Conservation (phyloP, 768 basidiomycete species). For the Hericium rajendrae region DNA sequence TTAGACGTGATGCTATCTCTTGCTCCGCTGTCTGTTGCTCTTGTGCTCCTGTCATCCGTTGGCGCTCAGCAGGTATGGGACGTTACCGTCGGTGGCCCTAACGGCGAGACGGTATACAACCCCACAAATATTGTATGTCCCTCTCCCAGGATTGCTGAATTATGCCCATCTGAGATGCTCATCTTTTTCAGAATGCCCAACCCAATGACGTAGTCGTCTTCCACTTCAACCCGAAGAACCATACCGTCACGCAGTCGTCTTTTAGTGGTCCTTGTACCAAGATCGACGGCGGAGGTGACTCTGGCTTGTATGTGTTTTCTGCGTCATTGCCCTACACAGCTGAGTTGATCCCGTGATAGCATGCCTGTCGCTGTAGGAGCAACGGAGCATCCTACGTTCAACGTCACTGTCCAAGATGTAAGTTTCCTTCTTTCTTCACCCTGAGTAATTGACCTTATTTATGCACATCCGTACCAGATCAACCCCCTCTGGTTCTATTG, state of each 20-base stretch:
- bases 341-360: slow-evolving; percentile 6
- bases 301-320: slow-evolving; percentile 19
- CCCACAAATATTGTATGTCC: slow-evolving; percentile 3
- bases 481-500: slow-evolving; percentile 20
- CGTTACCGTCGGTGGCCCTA: slow-evolving; percentile 3
- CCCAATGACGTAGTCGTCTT: slow-evolving; percentile 17
- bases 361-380: slow-evolving; percentile 15
- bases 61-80: not conserved
- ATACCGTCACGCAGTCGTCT: slow-evolving; percentile 21
- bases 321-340: not conserved
- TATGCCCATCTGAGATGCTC: not conserved
- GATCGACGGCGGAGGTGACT: slow-evolving; percentile 16
- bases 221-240: slow-evolving; percentile 20
- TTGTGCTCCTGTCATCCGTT: slow-evolving; percentile 1
- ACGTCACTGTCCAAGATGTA: slow-evolving; percentile 18
- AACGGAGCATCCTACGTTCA: slow-evolving; percentile 9
- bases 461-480: not conserved
- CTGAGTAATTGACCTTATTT: not conserved
- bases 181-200: not conserved
- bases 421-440: not conserved
- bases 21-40: not conserved
- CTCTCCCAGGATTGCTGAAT: not conserved
- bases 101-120: not conserved
- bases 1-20: not conserved
- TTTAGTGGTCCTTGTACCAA: slow-evolving; percentile 20